Conservation (phyloP, 139 green algal genomes). For the Eudorina sp. region DNA sequence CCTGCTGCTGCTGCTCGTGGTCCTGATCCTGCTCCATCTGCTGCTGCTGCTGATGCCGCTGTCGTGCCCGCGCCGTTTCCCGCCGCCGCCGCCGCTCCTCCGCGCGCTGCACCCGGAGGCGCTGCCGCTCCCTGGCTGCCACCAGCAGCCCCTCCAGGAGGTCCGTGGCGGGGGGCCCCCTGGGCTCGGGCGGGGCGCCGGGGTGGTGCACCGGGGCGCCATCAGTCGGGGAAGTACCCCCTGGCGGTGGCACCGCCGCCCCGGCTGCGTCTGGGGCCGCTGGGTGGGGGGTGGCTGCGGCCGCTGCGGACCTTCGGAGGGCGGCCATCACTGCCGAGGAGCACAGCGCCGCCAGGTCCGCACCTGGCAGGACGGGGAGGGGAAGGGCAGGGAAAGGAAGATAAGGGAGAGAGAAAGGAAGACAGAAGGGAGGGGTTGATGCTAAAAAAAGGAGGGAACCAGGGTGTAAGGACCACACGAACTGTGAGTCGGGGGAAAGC, state of each 20-base stretch:
- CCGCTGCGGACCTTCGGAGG: conserved; percentile 21
- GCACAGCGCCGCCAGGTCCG: conserved; percentile 81
- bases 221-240: too few species aligned
- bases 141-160: background rate
- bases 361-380: too few species aligned
- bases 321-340: conserved; percentile 74
- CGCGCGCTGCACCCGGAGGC: background rate
- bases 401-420: background rate
- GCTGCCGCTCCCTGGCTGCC: background rate
- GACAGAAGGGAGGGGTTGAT: background rate
- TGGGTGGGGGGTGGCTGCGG: background rate
- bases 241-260: background rate
- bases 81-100: conserved; percentile 2
- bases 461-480: background rate
- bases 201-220: too few species aligned
- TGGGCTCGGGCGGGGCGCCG: background rate
- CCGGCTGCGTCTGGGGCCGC: too few species aligned
- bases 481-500: background rate
- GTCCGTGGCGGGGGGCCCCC: too few species aligned
- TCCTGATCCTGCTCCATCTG: background rate
- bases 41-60: background rate
- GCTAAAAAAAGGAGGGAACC: background rate
- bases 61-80: background rate
- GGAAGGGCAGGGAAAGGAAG: too few species aligned
- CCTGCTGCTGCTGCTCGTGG: background rate